These are phyloP conservation scores for Fonsecaea pedrosoi DNA, from an alignment of 2,329 filamentous ascomycete genomes.

Conservation along the genomic window DNA sequence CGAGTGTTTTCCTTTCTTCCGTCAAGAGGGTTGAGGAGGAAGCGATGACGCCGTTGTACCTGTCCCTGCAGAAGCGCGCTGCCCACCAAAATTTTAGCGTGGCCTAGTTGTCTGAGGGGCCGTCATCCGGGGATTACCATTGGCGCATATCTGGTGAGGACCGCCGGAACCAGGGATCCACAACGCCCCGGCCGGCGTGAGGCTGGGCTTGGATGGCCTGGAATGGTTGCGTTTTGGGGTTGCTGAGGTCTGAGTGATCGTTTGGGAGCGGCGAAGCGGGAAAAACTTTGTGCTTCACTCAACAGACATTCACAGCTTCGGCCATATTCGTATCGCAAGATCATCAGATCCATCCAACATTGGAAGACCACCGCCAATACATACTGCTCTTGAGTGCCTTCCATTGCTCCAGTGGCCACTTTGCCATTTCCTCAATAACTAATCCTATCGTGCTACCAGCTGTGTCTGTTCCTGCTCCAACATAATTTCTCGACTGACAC, in stretches of 20 bases:
- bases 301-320: constrained; percentile 22
- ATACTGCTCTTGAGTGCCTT: constrained; percentile 8
- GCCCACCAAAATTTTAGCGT: constrained; percentile 31
- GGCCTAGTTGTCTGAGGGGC: neutral
- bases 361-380: constrained; percentile 6
- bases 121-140: constrained; percentile 15
- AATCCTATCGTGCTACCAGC: constrained; percentile 16
- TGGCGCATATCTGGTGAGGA: constrained; percentile 10
- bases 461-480: neutral
- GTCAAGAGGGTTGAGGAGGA: constrained; percentile 21
- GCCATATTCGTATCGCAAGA: constrained; percentile 16
- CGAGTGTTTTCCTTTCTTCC: constrained; percentile 5
- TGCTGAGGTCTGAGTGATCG: constrained; percentile 6
- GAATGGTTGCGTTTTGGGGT: constrained; percentile 8
- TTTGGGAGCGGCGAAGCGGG: constrained; percentile 16
- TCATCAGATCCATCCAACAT: constrained; percentile 19
- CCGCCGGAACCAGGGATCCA: neutral
- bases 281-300: constrained; percentile 28
- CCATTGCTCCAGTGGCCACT: constrained; percentile 26
- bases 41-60: constrained; percentile 27
- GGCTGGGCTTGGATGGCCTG: constrained; percentile 12
- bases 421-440: constrained; percentile 26
- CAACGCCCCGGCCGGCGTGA: constrained; percentile 10
- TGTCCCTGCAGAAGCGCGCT: constrained; percentile 31
- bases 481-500: constrained; percentile 1